Evolutionary conservation across 106 monocot species (phyloP), one percentile per base, ranked within the genome.

Genomic region (Chionographis japonica): DNA sequence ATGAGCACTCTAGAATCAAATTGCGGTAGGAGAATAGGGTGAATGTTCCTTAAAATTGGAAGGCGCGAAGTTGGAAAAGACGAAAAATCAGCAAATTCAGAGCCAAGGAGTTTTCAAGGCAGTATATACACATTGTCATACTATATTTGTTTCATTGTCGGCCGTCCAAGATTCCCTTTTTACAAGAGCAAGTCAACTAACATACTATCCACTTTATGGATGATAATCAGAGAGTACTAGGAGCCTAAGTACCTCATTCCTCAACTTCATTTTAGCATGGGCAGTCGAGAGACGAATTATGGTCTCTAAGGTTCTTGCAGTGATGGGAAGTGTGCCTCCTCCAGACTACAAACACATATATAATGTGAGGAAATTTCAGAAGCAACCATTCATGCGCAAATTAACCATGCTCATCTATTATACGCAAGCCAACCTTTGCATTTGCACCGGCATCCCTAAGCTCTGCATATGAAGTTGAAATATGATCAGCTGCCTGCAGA

Each of bases 321-420:
- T 98, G 37, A 98, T 98, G 50, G 98, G 97, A 68, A 98, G 90
- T 66, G 98, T 98, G 27, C 97, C 95, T 39, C 94, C 97, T 69
- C 98, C 98, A 75, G 87, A 69, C 98, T 98, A 49, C 17, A 74
- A 80, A 58, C 2, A 62, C 13, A 46, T 40, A 58, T 56, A 11
- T 53, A 40, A 58, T 53, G 71, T 11, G 12, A 50, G 65, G 50
- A 37, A 19, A 69, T 40, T 16, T 55, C 40, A 60, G 9, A 38
- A 12, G 50, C 4, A 41, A 20, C 17, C 10, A 66, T 50, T 52
- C 18, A 49, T 71, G 14, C 37, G 12, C 20, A 38, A 37, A 27
- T 27, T 39, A 50, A 20, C 27, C 50, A 38, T 15, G 42, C 6
- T 54, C 46, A 40, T 16, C 8, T 9, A 75, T 65, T 8, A 51